These are phyloP conservation scores for Trichosporon sp. DNA, from an alignment of 1,284 basidiomycete genomes.

Conservation along the genomic window DNA sequence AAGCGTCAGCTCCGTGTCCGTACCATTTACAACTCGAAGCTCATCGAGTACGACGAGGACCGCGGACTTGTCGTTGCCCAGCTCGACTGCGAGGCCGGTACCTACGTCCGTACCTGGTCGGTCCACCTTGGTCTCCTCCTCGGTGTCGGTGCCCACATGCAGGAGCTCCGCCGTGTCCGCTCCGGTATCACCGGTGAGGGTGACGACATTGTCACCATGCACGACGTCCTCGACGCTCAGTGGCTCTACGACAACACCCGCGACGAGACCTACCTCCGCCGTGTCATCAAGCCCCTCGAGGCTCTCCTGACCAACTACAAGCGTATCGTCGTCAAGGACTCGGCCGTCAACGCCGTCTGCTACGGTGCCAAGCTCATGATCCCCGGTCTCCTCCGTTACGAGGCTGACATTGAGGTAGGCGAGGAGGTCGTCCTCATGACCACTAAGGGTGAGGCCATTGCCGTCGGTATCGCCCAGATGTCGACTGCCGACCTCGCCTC, in stretches of 20 bases:
- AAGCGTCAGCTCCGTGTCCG: slow-evolving; percentile 98
- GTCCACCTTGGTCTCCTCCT: slow-evolving; percentile 94
- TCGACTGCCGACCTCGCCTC: slow-evolving; percentile 97
- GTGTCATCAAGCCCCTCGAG: slow-evolving; percentile 93
- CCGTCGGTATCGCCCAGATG: slow-evolving; percentile 97
- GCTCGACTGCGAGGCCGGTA: slow-evolving; percentile 96
- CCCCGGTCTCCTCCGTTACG: slow-evolving; percentile 95
- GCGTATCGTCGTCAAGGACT: slow-evolving; percentile 98
- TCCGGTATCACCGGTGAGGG: slow-evolving; percentile 96
- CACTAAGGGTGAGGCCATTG: slow-evolving; percentile 99
- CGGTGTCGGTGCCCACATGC: slow-evolving; percentile 99
- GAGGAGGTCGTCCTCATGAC: slow-evolving; percentile 99
- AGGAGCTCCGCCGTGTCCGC: slow-evolving; percentile 92
- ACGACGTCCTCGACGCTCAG: slow-evolving; percentile 98
- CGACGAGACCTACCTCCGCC: slow-evolving; percentile 95
- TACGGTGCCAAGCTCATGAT: slow-evolving; percentile 99
- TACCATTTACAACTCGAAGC: slow-evolving; percentile 94
- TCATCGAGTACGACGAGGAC: slow-evolving; percentile 97
- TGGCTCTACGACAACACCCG: slow-evolving; percentile 99
- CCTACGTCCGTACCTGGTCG: slow-evolving; percentile 94
- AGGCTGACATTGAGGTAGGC: slow-evolving; percentile 90
- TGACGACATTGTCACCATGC: slow-evolving; percentile 99
- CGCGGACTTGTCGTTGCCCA: slow-evolving; percentile 96
- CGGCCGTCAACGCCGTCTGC: slow-evolving; percentile 98
- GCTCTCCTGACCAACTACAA: slow-evolving; percentile 94